phyloP scores from a whole-genome alignment of 2,329 filamentous ascomycete species.

The Sporothrix phasma region DNA sequence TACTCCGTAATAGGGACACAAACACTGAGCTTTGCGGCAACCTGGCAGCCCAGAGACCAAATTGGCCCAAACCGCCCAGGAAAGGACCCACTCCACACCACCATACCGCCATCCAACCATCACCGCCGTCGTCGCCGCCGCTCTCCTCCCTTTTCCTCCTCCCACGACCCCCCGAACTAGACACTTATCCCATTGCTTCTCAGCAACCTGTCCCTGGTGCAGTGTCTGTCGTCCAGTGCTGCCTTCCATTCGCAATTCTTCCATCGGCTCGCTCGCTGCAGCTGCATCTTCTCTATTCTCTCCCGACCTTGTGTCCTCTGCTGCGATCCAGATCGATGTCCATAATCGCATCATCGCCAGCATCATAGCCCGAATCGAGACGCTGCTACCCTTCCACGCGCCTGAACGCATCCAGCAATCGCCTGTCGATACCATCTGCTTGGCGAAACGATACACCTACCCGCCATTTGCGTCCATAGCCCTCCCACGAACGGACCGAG shows the following conservation, averaged over 20 bases:
- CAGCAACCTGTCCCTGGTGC: constrained; percentile 1
- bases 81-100: constrained; percentile 5
- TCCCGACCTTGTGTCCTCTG: not conserved
- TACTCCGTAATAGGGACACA: not conserved
- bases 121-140: constrained; percentile 5
- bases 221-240: constrained; percentile 1
- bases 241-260: not conserved
- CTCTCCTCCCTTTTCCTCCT: constrained; percentile 9
- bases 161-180: not conserved
- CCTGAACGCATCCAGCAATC: not conserved
- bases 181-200: constrained; percentile 10
- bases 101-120: constrained; percentile 12
- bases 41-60: constrained; percentile 12
- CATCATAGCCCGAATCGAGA: not conserved
- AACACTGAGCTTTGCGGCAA: not conserved
- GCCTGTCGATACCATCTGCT: not conserved
- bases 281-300: not conserved
- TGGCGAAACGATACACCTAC: not conserved
- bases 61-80: constrained; percentile 14
- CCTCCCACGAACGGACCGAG: not conserved
- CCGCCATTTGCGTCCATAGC: no score
- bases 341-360: not conserved
- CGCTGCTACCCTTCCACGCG: not conserved
- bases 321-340: not conserved
- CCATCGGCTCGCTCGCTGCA: not conserved